Base-by-base conservation (phyloP, 2,329 filamentous ascomycete genomes). In the Cryphonectria carpinicola region DNA sequence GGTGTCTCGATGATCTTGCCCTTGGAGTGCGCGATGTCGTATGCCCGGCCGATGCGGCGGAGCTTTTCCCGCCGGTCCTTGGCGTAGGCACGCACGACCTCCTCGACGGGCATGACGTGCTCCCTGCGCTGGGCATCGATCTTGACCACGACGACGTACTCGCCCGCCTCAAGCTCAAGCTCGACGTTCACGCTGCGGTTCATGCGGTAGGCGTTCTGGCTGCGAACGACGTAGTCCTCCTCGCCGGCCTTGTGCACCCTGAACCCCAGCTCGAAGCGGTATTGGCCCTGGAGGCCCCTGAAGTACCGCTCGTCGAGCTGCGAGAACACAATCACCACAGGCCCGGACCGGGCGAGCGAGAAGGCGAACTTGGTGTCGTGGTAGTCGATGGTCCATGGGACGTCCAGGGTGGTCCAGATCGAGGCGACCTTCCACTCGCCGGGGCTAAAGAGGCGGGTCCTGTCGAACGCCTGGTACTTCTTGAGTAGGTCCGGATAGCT, bases 281-380 rank as follows among this genome's bases (percentile, higher is more conserved):
- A 91, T 76, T 89, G 86, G 11, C 89, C 89, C 46, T 86, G 81
- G 0, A 91, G 82, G 4, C 88, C 89, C 72, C 85, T 84, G 77
- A 89, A 91, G 76, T 90, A 91, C 32, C 89, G 82, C 43, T 84
- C 82, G 75, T 91, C 88, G 25, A 91, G 85, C 78, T 91, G 88
- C 6, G 87, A 88, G 1, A 91, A 81, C 0, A 89, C 86, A 4
- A 91, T 77, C 25, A 90, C 85, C 1, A 90, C 81, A 0, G 88
- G 87, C 0, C 88, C 87, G 46, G 87, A 82, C 66, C 86, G 84
- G 28, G 84, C 84, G 10, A 90, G 78, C 63, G 83, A 84, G 76
- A 91, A 85, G 70, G 86, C 83, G 76, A 90, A 90, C 75, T 88
- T 89, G 67, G 82, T 84, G 71, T 89, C 84, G 74, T 89, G 86